Conservation (phyloP, 257 asterid species). For the Nicotiana sylvestris region DNA sequence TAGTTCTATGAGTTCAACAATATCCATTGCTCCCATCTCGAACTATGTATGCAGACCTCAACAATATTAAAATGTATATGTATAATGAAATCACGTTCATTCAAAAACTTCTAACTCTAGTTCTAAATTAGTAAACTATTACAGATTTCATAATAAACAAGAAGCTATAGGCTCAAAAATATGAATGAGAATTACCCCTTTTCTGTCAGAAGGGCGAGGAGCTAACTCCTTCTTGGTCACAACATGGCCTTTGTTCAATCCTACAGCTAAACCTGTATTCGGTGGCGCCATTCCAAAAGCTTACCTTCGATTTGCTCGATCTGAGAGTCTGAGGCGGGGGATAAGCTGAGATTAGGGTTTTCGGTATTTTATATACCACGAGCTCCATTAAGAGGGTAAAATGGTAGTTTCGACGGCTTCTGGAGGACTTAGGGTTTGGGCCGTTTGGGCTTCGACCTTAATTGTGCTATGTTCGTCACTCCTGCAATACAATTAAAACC, state of each 20-base stretch:
- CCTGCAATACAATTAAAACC: neutral
- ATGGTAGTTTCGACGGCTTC: neutral
- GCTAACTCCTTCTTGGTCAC: slow-evolving; percentile 80
- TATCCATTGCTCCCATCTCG: no score
- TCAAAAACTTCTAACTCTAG: no score
- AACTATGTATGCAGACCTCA: no score
- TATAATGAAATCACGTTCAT: no score
- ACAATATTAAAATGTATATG: no score
- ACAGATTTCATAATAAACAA: neutral
- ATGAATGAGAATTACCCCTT: slow-evolving; percentile 56
- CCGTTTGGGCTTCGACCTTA: neutral
- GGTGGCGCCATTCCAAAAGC: slow-evolving; percentile 68
- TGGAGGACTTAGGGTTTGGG: neutral
- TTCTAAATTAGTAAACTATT: no score
- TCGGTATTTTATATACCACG: neutral
- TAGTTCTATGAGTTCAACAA: no score
- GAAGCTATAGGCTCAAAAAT: neutral
- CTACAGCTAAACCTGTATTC: slow-evolving; percentile 65
- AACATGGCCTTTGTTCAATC: slow-evolving; percentile 76
- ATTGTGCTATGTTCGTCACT: neutral
- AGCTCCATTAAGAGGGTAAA: neutral
- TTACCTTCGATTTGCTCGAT: slow-evolving; percentile 12
- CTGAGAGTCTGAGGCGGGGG: slow-evolving; percentile 26
- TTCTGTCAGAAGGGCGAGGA: slow-evolving; percentile 81
- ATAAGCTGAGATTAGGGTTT: slow-evolving; percentile 41